phyloP scores from a whole-genome alignment of 2,329 filamentous ascomycete species.

The Diatrype stigma region DNA sequence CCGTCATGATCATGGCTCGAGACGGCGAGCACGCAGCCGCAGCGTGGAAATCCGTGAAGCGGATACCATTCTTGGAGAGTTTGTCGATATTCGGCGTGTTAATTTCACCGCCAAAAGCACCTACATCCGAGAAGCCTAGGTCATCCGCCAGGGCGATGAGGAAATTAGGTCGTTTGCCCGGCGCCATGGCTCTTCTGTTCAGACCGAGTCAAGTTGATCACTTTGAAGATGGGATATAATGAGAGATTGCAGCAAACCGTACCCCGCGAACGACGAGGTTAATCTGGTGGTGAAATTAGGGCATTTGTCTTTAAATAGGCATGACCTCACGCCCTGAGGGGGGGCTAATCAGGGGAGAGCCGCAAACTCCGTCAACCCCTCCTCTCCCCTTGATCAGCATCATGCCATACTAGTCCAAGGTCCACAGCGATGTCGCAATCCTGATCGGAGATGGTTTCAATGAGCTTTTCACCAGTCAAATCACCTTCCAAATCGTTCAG shows the following conservation, averaged over 20 bases:
- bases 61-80: slow-evolving; percentile 45
- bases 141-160: slow-evolving; percentile 57
- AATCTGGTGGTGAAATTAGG: no score
- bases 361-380: slow-evolving; percentile 1
- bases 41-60: slow-evolving; percentile 62
- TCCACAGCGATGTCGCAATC: slow-evolving; percentile 19
- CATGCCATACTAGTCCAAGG: slow-evolving; percentile 8
- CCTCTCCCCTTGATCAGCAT: slow-evolving; percentile 3
- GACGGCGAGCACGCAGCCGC: slow-evolving; percentile 63
- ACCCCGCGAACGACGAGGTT: no score
- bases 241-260: neutral
- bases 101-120: slow-evolving; percentile 58
- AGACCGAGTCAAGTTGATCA: neutral
- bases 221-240: neutral
- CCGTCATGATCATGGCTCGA: slow-evolving; percentile 62
- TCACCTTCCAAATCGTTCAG: neutral
- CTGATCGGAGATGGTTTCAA: neutral
- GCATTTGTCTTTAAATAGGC: neutral
- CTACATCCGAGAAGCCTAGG: slow-evolving; percentile 56
- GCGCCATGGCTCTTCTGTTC: slow-evolving; percentile 12
- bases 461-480: neutral
- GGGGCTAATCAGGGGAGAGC: neutral
- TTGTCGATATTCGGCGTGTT: slow-evolving; percentile 56
- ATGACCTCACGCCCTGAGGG: neutral
- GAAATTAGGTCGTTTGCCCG: slow-evolving; percentile 49